Percentiles rank a stretch among this genome's conserved stretches.
phyloP scores from a whole-genome alignment of 2,329 filamentous ascomycete species.

The Colletotrichum cereale region DNA sequence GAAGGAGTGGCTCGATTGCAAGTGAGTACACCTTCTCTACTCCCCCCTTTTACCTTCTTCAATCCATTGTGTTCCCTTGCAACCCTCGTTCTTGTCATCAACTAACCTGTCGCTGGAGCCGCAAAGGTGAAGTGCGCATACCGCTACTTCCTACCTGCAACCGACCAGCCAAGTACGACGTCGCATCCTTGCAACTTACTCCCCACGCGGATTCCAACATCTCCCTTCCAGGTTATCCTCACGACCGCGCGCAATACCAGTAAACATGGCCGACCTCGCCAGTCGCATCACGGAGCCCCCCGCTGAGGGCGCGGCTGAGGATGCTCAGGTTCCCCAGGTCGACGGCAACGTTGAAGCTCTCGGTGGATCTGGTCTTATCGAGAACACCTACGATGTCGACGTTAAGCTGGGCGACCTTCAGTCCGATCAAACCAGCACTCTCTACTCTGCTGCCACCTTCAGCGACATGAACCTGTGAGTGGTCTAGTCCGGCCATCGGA shows the following conservation, averaged over 20 bases:
- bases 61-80: not conserved
- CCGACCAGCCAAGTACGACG: constrained; percentile 26
- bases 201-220: constrained; percentile 24
- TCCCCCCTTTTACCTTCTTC: not conserved
- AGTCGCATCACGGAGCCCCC: constrained; percentile 63
- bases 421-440: constrained; percentile 85
- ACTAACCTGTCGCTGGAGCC: constrained; percentile 21
- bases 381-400: constrained; percentile 88
- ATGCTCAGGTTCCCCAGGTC: constrained; percentile 48
- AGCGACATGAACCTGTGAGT: constrained; percentile 87
- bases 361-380: constrained; percentile 68
- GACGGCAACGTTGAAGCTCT: constrained; percentile 53
- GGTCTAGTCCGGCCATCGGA: not conserved
- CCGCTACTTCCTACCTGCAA: constrained; percentile 23
- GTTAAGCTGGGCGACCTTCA: constrained; percentile 93
- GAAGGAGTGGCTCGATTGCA: constrained; percentile 1
- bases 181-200: constrained; percentile 39
- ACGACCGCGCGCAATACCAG: constrained; percentile 16
- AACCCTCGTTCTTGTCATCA: not conserved
- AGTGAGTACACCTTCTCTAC: not conserved
- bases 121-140: constrained; percentile 20
- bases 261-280: constrained; percentile 62
- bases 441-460: constrained; percentile 87
- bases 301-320: constrained; percentile 44
- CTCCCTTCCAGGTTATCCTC: constrained; percentile 12